Base-by-base conservation (phyloP, 2,329 filamentous ascomycete genomes). In the Neodidymelliopsis sp. region DNA sequence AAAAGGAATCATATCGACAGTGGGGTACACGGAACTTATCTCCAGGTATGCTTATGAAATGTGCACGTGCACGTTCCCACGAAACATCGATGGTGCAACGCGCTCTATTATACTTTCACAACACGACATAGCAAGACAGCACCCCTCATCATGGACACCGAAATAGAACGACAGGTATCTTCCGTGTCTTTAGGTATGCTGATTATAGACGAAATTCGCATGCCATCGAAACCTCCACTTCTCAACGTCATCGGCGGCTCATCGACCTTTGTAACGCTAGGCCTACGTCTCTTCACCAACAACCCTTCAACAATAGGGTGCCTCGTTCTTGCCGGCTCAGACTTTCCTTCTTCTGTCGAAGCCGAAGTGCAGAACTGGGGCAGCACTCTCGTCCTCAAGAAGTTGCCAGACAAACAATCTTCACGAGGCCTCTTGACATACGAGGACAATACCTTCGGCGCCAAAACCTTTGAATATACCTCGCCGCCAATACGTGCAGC, bases 151-250 rank as follows among this genome's bases (percentile, higher is more conserved):
- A 38, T 46, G 42, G 15, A 24, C 6, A n/a, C 22, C 12, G n/a
- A 11, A 11, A 27, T n/a, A 12, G 18, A n/a, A 2, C 28, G 16
- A 22, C 19, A 33, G 20, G 22, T 39, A 15, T 39, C 28, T 15
- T 38, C 34, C 13, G 50, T 61, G 2, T 65, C 62, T 4, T 45
- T 65, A 1, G 60, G 62, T 6, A 61, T 63, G 62, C 41, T 63
- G 6, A 54, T 61, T 16, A 42, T 65, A 6, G 55, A 65, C 38
- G 55, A 63, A 15, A 63, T 63, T 20, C 52, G 50, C 13, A 47
- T 64, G 36, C 53, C 54, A 11, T 20, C 34, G 22, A 40, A 46
- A 10, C 22, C 44, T n/a, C 49, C 57, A 1, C 27, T 66, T 8
- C 33, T 31, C 8, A 45, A 63, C 38, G 53, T 66, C 12, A 42